Evolutionary conservation across 2,329 filamentous ascomycete species (phyloP).

Genomic region (Trichoderma guizhouense): DNA sequence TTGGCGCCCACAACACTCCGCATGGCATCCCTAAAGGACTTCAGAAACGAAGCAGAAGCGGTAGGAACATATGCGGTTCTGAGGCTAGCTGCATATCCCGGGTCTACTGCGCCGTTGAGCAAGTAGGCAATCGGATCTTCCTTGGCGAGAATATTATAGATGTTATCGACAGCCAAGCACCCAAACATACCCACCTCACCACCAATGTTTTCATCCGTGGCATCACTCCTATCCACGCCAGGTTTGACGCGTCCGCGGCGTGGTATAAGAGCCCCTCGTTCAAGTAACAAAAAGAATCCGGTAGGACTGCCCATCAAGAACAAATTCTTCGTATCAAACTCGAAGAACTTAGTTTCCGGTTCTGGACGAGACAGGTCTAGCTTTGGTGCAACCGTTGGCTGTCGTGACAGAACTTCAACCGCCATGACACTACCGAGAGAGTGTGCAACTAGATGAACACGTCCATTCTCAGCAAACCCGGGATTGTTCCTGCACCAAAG

Average conservation of each 20-base stretch:
- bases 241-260: slow-evolving; percentile 73
- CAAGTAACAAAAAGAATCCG: slow-evolving; percentile 88
- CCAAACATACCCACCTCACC: slow-evolving; percentile 79
- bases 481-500: slow-evolving; percentile 95
- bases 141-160: slow-evolving; percentile 83
- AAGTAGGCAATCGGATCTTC: slow-evolving; percentile 82
- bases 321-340: slow-evolving; percentile 87
- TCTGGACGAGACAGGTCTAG: slow-evolving; percentile 41
- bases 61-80: slow-evolving; percentile 77
- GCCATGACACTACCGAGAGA: slow-evolving; percentile 94
- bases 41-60: slow-evolving; percentile 62
- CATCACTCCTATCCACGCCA: slow-evolving; percentile 64
- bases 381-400: slow-evolving; percentile 68
- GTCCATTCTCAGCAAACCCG: slow-evolving; percentile 73
- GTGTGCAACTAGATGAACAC: slow-evolving; percentile 89
- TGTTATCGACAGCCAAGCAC: slow-evolving; percentile 88
- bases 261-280: slow-evolving; percentile 68
- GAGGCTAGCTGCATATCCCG: slow-evolving; percentile 70
- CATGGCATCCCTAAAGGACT: slow-evolving; percentile 61
- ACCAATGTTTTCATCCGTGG: slow-evolving; percentile 57
- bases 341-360: slow-evolving; percentile 62
- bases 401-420: slow-evolving; percentile 82
- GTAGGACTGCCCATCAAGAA: slow-evolving; percentile 89
- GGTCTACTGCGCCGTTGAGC: slow-evolving; percentile 86
- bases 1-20: slow-evolving; percentile 49